Conservation (phyloP, 805 yeast genomes). For the Wickerhamomyces alni region DNA sequence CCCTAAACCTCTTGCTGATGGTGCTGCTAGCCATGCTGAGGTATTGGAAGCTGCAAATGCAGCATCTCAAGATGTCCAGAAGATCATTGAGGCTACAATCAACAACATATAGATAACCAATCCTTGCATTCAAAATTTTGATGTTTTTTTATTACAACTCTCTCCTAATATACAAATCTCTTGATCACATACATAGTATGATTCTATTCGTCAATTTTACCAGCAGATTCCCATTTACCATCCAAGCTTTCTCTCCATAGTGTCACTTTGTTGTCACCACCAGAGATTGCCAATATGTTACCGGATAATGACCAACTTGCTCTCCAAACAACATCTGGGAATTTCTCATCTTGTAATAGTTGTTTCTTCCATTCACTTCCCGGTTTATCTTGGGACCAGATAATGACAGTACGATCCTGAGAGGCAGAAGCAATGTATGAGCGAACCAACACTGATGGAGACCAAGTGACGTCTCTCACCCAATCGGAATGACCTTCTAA, state of each 20-base stretch:
- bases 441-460: conserved; percentile 81
- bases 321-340: conserved; percentile 98
- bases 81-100: conserved; percentile 57
- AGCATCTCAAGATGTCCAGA: conserved; percentile 80
- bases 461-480: conserved; percentile 99
- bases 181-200: background rate
- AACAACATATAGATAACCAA: conserved; percentile 17
- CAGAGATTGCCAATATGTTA: conserved; percentile 88
- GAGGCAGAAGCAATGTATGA: conserved; percentile 95
- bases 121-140: no score
- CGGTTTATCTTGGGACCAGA: conserved; percentile 82
- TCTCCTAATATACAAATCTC: background rate
- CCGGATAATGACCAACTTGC: conserved; percentile 97
- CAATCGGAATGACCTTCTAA: conserved; percentile 93
- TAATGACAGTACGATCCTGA: conserved; percentile 89
- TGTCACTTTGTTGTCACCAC: conserved; percentile 94
- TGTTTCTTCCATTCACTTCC: conserved; percentile 77
- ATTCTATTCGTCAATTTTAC: conserved; percentile 76
- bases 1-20: conserved; percentile 51
- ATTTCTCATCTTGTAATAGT: conserved; percentile 66
- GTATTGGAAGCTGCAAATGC: conserved; percentile 75
- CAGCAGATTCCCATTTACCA: conserved; percentile 97
- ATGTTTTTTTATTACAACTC: background rate
- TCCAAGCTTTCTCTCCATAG: conserved; percentile 92
- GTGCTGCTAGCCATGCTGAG: conserved; percentile 89